A percentile compares a stretch with the other conserved stretches of the same genome.
Conservation (phyloP, 176 grass and related monocot genomes). For the Guadua angustifolia region DNA sequence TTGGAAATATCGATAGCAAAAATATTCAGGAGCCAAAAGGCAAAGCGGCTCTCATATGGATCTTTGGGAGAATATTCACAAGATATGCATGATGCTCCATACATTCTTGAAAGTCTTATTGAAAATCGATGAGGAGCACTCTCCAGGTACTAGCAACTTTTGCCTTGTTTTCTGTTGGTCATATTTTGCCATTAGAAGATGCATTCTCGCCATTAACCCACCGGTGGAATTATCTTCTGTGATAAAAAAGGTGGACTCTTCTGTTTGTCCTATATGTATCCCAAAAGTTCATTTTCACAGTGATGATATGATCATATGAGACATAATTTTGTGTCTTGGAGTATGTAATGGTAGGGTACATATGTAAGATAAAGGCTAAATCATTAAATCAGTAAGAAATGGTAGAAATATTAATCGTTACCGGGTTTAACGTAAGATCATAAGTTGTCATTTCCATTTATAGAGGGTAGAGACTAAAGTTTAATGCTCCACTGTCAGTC, state of each 20-base stretch:
- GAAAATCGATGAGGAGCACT: conserved; percentile 92
- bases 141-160: conserved; percentile 61
- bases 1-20: conserved; percentile 98
- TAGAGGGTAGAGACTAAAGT: conserved; percentile 6
- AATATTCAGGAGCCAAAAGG: conserved; percentile 99
- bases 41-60: conserved; percentile 98
- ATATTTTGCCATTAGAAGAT: conserved; percentile 1
- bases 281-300: background rate
- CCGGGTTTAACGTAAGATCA: background rate
- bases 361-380: conserved; percentile 27
- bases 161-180: conserved; percentile 19
- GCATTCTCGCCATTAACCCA: background rate
- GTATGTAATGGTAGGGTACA: conserved; percentile 8
- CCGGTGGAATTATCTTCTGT: conserved; percentile 22
- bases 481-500: conserved; percentile 4
- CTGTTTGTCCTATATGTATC: background rate
- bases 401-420: background rate
- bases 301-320: background rate
- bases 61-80: conserved; percentile 99
- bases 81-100: conserved; percentile 96
- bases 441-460: background rate
- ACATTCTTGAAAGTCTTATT: conserved; percentile 85
- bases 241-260: background rate
- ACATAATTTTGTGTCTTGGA: background rate
- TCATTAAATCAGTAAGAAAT: conserved; percentile 25